Evolutionary conservation across 768 basidiomycete species (phyloP), one percentile per base, ranked within the genome.

Genomic region (Sporobolomyces pararoseus): DNA sequence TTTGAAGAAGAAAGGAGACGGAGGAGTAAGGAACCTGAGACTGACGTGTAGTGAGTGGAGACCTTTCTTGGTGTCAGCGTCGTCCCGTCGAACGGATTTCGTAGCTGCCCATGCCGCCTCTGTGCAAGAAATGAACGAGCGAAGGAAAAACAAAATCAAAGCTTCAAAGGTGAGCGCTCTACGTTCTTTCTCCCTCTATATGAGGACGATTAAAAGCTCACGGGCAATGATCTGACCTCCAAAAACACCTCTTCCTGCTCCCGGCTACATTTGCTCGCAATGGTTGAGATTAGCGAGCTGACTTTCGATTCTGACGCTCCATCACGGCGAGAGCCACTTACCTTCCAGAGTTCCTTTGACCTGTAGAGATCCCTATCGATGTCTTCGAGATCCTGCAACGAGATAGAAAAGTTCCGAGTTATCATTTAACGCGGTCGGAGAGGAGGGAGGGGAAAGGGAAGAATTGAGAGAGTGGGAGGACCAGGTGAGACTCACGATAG

Each of bases 181-280:
- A 42, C 9, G 39, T 42, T 10, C 39, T 42, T 9, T 42, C 17
- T 42, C 39, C 39, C 9, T 42, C 39, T 10, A 17, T 9, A 42
- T 12, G 46, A 12, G 23, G 10, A 23, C 46, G 6, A 12, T 21
- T 42, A 17, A 42, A 42, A 17, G 35, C 66, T 53, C 27, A 67
- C 66, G 75, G 3, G 73, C 76, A 25, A 77, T 76, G 53, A 73
- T 74, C 54, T 77, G 76, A 12, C 75, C 72, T 7, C 75, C 75
- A 19, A 73, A 75, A 14, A 73, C 75, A 14, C 75, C 75, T 7
- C 72, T 58, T 5, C 72, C 75, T 29, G 52, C 61, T 29, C 47
- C 47, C 12, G 63, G 58, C 66, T 57, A 13, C 59, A 27, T 4
- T 25, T 23, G n/a, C n/a, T n/a, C n/a, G n/a, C n/a, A n/a, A n/a